Percentiles rank a stretch among this genome's conserved stretches.
Evolutionary conservation across 306 rosid species (phyloP).

Genomic region (Fagus crenata): DNA sequence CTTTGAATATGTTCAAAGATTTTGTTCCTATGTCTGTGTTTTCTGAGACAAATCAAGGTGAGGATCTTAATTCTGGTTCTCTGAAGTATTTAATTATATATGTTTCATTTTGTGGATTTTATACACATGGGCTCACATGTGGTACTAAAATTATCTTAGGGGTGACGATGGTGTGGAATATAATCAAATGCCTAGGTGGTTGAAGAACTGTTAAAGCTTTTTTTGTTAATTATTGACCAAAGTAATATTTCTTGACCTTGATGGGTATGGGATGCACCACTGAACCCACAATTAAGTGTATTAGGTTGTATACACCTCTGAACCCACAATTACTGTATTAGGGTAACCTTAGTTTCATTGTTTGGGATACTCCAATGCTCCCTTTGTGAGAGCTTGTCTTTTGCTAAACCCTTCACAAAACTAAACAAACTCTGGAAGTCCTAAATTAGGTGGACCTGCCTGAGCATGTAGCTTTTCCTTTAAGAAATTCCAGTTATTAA

Average conservation of each 20-base stretch:
- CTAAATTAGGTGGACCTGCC: too few relatives aligned
- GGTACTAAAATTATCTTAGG: not conserved
- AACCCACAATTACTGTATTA: too few relatives aligned
- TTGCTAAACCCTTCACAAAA: too few relatives aligned
- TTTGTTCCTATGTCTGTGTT: constrained; percentile 93
- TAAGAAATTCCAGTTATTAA: not conserved
- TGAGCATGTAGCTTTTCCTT: not conserved
- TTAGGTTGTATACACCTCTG: not conserved
- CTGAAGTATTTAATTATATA: not conserved
- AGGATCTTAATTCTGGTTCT: constrained; percentile 26
- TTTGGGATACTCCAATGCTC: too few relatives aligned
- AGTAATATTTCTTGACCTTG: not conserved
- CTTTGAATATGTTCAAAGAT: constrained; percentile 88
- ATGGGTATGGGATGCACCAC: not conserved
- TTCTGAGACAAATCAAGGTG: constrained; percentile 88
- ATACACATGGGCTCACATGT: not conserved
- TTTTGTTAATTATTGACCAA: not conserved
- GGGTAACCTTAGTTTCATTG: too few relatives aligned
- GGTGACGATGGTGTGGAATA: not conserved
- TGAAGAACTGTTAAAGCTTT: not conserved
- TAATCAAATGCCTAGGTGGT: not conserved
- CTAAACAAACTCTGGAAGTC: too few relatives aligned
- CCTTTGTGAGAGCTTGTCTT: too few relatives aligned
- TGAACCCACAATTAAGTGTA: not conserved
- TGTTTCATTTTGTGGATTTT: not conserved